Evolutionary conservation across 2,329 filamentous ascomycete genomes (phyloP), one percentile per base, ranked within the genome.

Genomic region (Fusarium nelsonii): DNA sequence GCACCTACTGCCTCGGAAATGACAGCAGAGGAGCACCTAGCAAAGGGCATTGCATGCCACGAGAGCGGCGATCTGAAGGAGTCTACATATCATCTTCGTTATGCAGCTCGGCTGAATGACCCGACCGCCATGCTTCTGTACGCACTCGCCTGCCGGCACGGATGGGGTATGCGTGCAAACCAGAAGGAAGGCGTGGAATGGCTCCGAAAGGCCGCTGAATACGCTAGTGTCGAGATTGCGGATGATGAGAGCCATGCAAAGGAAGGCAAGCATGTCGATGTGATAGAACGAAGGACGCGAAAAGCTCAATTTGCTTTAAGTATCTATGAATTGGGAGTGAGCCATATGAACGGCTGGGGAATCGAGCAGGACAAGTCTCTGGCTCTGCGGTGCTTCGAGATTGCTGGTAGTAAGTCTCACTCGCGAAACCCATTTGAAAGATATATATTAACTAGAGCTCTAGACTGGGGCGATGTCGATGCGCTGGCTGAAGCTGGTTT

Each of bases 301-400:
- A 93, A 94, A 75, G 94, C 94, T 12, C 95, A 98, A 75, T 97
- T 98, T 78, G 96, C 95, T 1, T 85, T 98, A 44, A 96, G 94
- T 74, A 94, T 98, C 55, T 99, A 99, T 74, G 96, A 99, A 81
- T 85, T 99, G 26, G 96, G 96, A 5, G 94, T 97, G 28, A 97
- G 93, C 77, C 95, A 98, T 77, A 94, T 97, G 89, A 97, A 99
- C 74, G 96, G 96, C 7, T 99, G 96, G 96, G 96, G 96, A 16
- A 97, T 97, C 39, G 90, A 95, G 72, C 94, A 97, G 79, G 96
- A 99, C 77, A 97, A 96, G 78, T 82, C 87, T 7, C 85, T 98
- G 62, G 96, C 94, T 1, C 81, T 99, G 74, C 88, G 94, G 54
- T 99, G 96, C 78, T 99, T 97, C 77, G 96, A 99, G 79, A 97